Base-by-base conservation (phyloP, 73 alveolate species). In the Chromera velia region DNA sequence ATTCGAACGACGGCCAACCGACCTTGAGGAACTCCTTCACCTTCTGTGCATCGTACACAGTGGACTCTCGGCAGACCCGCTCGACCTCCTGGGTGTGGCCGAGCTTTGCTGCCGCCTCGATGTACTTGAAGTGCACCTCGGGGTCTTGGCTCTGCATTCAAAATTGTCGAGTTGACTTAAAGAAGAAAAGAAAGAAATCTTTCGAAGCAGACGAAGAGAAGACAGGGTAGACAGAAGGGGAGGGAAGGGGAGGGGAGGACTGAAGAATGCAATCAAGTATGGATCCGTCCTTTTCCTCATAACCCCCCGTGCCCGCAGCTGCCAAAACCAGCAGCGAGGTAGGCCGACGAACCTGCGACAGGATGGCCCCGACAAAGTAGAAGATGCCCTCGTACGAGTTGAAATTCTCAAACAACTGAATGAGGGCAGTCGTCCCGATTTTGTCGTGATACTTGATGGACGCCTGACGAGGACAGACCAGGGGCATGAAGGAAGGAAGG, bases 1-100 rank as follows among this genome's bases (percentile, higher is more conserved):
- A 1, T 1, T 10, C 68, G 31, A 10, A 55, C 9, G 29, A 55
- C 68, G 31, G 31, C 63, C 6, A 22, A 40, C 84, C 91, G 47
- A 94, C 99, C 90, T 90, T 93, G 91, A 97, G 87, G 93, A 95
- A 97, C 89, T 97, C 98, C 89, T 93, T 96, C 71, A 97, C 99
- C 85, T 90, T 91, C 69, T 88, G 94, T 0, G 99, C 98, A 72
- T 94, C 98, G 76, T 94, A 95, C 72, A 93, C 94, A 84, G 73
- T 93, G 67, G 92, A 93, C 80, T 96, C 99, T 74, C 95, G 92
- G 82, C 96, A 96, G 45, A 97, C 98, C 79, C 98, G 92, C 83
- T 97, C 98, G 32, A 97, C 98, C 90, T 96, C 99, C 89, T 88
- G 94, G 90, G 89, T 87, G 91, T 97, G 91, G 87, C 96, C 96